Evolutionary conservation across 192 early-diverging fungal species (phyloP).

Genomic region (Gamsiella multidivaricata): DNA sequence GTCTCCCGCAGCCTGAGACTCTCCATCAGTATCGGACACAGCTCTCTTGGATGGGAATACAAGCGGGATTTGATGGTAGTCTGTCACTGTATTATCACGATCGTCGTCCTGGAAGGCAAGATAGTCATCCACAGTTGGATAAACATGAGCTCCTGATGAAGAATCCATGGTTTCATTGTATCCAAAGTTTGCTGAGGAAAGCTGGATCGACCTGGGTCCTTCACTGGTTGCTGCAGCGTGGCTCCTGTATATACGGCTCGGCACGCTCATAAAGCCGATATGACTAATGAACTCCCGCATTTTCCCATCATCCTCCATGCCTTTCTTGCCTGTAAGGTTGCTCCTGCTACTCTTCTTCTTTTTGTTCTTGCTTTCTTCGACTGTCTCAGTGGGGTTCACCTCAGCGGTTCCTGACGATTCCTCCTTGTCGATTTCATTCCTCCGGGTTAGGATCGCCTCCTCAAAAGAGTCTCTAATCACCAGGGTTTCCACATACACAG

Average conservation of each 20-base stretch:
- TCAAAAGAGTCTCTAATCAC: slow-evolving; percentile 67
- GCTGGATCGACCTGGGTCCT: no score
- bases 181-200: no score
- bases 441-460: slow-evolving; percentile 58
- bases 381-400: neutral
- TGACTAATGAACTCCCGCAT: slow-evolving; percentile 15
- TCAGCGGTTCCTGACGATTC: neutral
- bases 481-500: slow-evolving; percentile 71
- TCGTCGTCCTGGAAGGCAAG: slow-evolving; percentile 2
- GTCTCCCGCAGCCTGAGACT: no score
- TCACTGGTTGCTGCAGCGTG: neutral
- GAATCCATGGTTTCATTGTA: no score
- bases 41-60: neutral
- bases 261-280: slow-evolving; percentile 21
- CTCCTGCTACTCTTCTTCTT: neutral
- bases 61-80: neutral
- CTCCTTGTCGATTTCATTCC: slow-evolving; percentile 18
- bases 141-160: neutral
- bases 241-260: neutral
- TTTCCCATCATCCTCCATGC: slow-evolving; percentile 18
- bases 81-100: neutral
- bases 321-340: neutral
- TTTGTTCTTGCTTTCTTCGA: no score
- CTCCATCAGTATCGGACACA: no score
- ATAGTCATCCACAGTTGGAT: neutral